Base-by-base conservation (phyloP, 1,139 yeast species). In the Suhomyces choctaworum region DNA sequence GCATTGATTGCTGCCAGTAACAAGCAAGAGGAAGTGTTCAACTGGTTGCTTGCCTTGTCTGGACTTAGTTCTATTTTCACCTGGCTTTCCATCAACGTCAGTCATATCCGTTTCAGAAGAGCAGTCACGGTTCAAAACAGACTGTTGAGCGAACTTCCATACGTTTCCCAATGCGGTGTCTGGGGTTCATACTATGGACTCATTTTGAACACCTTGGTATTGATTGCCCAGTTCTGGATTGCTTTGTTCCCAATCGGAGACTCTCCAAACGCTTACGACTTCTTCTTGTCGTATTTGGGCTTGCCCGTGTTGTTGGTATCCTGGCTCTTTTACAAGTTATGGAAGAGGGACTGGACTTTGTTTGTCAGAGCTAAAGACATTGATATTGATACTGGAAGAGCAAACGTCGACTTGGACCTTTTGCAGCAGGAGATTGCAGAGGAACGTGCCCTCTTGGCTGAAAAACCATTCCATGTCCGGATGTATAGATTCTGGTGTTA, bases 41-140 rank as follows among this genome's bases (percentile, higher is more conserved):
- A 67, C 47, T 88, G 96, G 96, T 66, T 88, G 52, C 66, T 86
- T 56, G 86, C 96, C 16, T 66, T 89, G 31, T 83, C 95, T 11
- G 94, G 95, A 40, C 76, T 87, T 45, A 82, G 94, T 29, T 82
- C 95, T 2, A 70, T 88, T 39, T 86, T 87, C 60, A 84, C 94
- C 5, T 87, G 95, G 95, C 79, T 79, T 25, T 79, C 90, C 13
- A 84, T 88, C 50, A 79, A 83, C 54, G 54, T 83, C 37, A 80
- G 88, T 49, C 95, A 82, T 49, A 67, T 88, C 41, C 75, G 95
- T 58, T 86, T 87, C 64, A 80, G 96, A 66, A 59, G 70, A 35
- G 96, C 95, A 1, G 70, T 88, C 66, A 59, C 61, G 26, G 73
- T 54, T 8, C 84, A 83, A 61, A 87, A 87, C 39, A 76, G 84